Evolutionary conservation across 768 basidiomycete species (phyloP), one percentile per base, ranked within the genome.

Genomic region (Kwoniella newhampshirensis): DNA sequence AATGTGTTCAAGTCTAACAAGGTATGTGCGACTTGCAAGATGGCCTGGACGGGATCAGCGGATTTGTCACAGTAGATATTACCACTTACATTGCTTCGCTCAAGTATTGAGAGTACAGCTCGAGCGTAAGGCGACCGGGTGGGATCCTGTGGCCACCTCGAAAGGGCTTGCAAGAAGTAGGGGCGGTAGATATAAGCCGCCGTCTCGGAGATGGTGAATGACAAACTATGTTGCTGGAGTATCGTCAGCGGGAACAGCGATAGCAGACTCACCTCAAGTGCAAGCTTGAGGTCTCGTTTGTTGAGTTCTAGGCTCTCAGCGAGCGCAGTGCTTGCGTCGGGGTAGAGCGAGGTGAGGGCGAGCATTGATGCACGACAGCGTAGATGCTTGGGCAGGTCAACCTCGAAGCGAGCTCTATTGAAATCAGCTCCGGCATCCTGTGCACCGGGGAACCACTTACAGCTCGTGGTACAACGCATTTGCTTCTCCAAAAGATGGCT

Each of bases 81-180:
- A n/a, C n/a, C n/a, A 66, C 59, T 46, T 48, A 67, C 66, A 42
- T 59, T 64, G 35, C 59, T 50, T 17, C 66, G 43, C 45, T 67
- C 66, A 5, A 67, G 28, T 1, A 67, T 56, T 5, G 55, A 30
- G 2, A 63, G 39, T 36, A 46, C 60, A 2, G 66, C 41, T 46
- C 47, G 41, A 1, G 53, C 66, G 47, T 60, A 54, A 4, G 45
- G 25, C 1, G 54, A 54, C 15, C 54, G 35, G 3, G 59, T 58
- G 3, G 62, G 66, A 28, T 67, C 57, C 18, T 30, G 18, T 3
- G 55, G 55, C 30, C 35, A 21, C 18, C 64, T 56, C 17, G 40
- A 32, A 23, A 64, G 49, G 36, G 62, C 62, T 35, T 42, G 55
- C 20, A 59, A 37, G 41, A 67, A 67, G 40, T 60, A 67, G 4